Base-by-base conservation (phyloP, 1,284 basidiomycete genomes). In the Pulchroboletus neoregius region DNA sequence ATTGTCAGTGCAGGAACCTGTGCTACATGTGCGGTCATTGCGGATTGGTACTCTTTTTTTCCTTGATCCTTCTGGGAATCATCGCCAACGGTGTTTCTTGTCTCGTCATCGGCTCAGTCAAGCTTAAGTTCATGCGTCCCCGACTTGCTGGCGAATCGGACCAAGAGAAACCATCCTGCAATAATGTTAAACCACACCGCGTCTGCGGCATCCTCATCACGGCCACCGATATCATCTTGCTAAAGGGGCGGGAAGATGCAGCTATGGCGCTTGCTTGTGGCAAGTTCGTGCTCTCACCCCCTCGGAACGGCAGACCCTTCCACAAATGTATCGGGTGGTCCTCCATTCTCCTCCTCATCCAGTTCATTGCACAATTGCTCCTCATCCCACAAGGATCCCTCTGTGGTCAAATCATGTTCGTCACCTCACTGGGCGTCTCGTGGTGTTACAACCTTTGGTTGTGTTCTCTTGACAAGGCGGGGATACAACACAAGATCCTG, bases 401-500 rank as follows among this genome's bases (percentile, higher is more conserved):
- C 12, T 62, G 64, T 12, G 62, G 62, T 6, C 61, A 62, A 34
- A 51, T 61, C 30, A 60, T 63, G 57, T 63, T 63, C 18, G 43
- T 63, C 6, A 6, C 43, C 1, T 61, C 62, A 1, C 47, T 63
- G 4, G 58, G 44, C 0, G 50, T 56, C 28, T 66, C 62, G 3
- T 65, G 62, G 60, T 32, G 37, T 7, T 63, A 62, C 34, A 63
- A 64, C 37, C 39, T 47, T 2, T 64, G 49, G 50, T 30, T 66
- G 3, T 62, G 54, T 6, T 61, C 62, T 6, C 34, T 62, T 24
- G 54, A 65, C 48, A 61, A 56, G 46, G 63, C 58, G 6, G 51
- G 50, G 39, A 55, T 66, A 8, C 66, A 65, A 33, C 48, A 49
- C 7, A 40, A 58, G 12, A 52, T 68, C 13, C 12, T 67, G 20